Evolutionary conservation across 2,329 filamentous ascomycete species (phyloP), one percentile per base, ranked within the genome.

Genomic region (Paecilomyces dactylethromorphus): DNA sequence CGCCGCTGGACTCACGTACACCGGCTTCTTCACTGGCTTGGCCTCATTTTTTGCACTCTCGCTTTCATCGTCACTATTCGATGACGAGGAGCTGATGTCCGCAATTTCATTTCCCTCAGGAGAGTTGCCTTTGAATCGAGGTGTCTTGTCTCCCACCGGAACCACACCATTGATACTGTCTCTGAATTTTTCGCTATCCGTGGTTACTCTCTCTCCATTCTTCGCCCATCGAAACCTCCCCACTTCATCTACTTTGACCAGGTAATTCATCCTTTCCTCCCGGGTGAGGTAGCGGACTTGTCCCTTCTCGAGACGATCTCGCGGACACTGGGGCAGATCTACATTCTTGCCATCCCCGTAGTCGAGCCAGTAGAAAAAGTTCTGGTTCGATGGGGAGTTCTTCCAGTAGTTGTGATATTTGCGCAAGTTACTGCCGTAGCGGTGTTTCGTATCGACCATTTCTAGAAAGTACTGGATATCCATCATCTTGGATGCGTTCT

Each of bases 331-430:
- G 3, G 85, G 82, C 12, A 93, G 77, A 62, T 93, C 88, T 51
- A 94, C 70, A 45, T 83, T 73, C 64, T 79, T 85, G 0, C 92
- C 92, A 54, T 87, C 87, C 4, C 92, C 92, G 59, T 89, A 81
- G 70, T 97, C 92, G 1, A 96, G 80, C 92, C 92, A 96, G 75
- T 92, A 93, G 72, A 96, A 96, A 81, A 92, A 97, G 69, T 94
- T 96, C 71, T 96, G 88, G 3, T 86, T 84, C 0, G 91, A 93
- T 29, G 89, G 80, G 1, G 85, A 79, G 60, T 83, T 84, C 72
- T 91, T 91, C 92, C 92, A 97, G 63, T 89, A 85, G 60, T 86
- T 84, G 68, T 97, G 92, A 66, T 96, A 97, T 32, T 84, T 83
- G 32, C 89, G 82, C 55, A 96, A 74, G 65, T 94, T 95, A 57